Evolutionary conservation across 257 asterid species (phyloP), one percentile per base, ranked within the genome.

Genomic region (Solanum tarapatanum): DNA sequence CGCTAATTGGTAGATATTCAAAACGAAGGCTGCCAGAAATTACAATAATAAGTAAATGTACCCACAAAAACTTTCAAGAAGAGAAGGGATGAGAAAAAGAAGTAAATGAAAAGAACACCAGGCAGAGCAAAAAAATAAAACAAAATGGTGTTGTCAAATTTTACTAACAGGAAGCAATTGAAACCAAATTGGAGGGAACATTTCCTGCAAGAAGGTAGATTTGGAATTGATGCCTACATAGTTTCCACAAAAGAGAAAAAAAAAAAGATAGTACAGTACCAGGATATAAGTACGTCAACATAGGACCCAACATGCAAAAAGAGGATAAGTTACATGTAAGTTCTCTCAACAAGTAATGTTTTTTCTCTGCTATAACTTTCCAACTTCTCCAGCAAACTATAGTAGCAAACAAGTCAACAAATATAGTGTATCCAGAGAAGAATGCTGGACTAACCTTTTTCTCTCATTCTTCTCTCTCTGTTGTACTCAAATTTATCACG

Each of bases 401-500:
- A 41, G 84, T 13, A 41, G 84, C 37, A 79, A 79, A 43, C 64
- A 43, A 80, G 68, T 26, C 33, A 43, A 80, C 39, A 28, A 80
- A 48, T 45, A 80, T 43, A 41, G 37, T 24, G 37, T 79, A 79
- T 79, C 16, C 28, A 80, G 41, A 80, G 68, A 28, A 80, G 66
- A 79, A 43, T 79, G 39, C 41, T 77, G 43, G 86, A 86, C 94
- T 88, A 30, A 95, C 99, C 98, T 93, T 90, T 97, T 77, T 93
- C 95, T 89, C 96, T 90, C 98, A 94, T 93, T 92, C 99, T 94
- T 94, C 94, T 93, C 88, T 94, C 99, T 83, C 98, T 91, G 89
- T 97, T 97, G 82, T 93, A 94, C 91, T 97, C 99, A 92, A 94
- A 97, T 90, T 94, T 97, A 91, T 95, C 99, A 17, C 98, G 96